Evolutionary conservation across 2,329 filamentous ascomycete genomes (phyloP).

Genomic region (Emmonsiellopsis sp.): DNA sequence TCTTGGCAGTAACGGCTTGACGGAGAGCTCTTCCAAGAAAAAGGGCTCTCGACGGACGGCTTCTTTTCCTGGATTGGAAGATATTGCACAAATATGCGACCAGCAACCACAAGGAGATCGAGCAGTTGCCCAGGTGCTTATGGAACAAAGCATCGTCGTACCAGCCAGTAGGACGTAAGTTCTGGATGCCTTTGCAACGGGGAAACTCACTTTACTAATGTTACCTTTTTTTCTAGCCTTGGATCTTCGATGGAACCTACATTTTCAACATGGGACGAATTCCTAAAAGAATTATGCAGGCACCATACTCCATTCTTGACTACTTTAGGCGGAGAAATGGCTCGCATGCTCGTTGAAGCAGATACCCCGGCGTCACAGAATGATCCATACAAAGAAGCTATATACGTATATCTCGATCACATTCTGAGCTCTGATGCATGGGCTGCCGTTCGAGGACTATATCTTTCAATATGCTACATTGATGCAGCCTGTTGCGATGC

Average conservation of each 20-base stretch:
- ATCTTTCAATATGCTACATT: constrained; percentile 25
- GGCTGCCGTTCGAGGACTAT: constrained; percentile 19
- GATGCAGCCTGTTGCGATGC: constrained; percentile 21
- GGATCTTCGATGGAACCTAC: constrained; percentile 20
- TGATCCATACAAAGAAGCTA: constrained; percentile 32
- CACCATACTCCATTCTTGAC: constrained; percentile 27
- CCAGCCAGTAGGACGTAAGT: constrained; percentile 7
- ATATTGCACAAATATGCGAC: constrained; percentile 5
- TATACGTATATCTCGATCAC: constrained; percentile 43
- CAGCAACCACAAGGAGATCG: neutral
- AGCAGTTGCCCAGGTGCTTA: constrained; percentile 3
- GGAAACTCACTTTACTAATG: neutral
- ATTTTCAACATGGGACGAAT: constrained; percentile 28
- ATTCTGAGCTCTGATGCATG: constrained; percentile 34
- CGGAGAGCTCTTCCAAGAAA: neutral
- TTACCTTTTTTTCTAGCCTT: constrained; percentile 14
- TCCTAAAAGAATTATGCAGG: constrained; percentile 28
- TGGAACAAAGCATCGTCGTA: constrained; percentile 5
- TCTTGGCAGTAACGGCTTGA: neutral
- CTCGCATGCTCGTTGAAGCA: constrained; percentile 24
- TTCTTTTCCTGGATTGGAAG: constrained; percentile 1
- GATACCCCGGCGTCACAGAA: constrained; percentile 12
- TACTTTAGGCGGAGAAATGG: constrained; percentile 31
- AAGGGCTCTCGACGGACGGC: neutral
- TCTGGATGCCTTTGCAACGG: neutral